These are phyloP conservation scores for Myxozyma neglecta DNA, from an alignment of 805 yeast species.

Conservation along the genomic window DNA sequence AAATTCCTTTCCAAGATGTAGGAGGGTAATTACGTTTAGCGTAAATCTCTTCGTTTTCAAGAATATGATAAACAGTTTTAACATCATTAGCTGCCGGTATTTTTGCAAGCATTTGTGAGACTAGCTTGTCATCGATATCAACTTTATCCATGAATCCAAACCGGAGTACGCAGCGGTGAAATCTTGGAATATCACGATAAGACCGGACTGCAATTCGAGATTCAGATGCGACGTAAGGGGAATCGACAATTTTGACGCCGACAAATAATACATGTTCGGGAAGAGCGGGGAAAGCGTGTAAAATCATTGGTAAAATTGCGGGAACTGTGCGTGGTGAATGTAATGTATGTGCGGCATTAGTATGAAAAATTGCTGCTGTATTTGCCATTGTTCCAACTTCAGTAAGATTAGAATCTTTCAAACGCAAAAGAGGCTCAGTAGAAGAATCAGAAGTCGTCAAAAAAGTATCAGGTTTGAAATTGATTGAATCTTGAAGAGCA, in stretches of 20 bases:
- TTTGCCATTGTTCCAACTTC: slow-evolving; percentile 36
- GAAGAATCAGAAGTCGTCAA: neutral
- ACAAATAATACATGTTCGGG: slow-evolving; percentile 50
- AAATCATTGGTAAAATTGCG: slow-evolving; percentile 42
- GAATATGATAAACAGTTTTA: neutral
- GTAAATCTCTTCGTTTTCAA: no score
- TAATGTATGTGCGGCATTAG: slow-evolving; percentile 40
- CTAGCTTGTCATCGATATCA: slow-evolving; percentile 25
- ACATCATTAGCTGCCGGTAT: neutral
- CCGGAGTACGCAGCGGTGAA: slow-evolving; percentile 50
- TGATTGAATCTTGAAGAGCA: neutral
- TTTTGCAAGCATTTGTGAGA: slow-evolving; percentile 6
- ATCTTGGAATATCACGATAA: slow-evolving; percentile 46
- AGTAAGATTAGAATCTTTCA: neutral
- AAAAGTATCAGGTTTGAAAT: neutral
- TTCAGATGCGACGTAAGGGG: slow-evolving; percentile 44
- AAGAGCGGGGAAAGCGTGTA: slow-evolving; percentile 46
- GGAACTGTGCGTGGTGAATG: slow-evolving; percentile 52
- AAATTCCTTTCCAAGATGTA: no score
- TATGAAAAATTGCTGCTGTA: slow-evolving; percentile 46
- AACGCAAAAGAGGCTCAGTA: neutral
- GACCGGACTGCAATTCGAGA: slow-evolving; percentile 45
- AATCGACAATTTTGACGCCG: slow-evolving; percentile 44
- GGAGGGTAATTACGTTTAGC: no score
- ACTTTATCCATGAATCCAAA: slow-evolving; percentile 53